Evolutionary conservation across 352 stramenopile genomes (phyloP).

Genomic region (Globisporangium sylvaticum): DNA sequence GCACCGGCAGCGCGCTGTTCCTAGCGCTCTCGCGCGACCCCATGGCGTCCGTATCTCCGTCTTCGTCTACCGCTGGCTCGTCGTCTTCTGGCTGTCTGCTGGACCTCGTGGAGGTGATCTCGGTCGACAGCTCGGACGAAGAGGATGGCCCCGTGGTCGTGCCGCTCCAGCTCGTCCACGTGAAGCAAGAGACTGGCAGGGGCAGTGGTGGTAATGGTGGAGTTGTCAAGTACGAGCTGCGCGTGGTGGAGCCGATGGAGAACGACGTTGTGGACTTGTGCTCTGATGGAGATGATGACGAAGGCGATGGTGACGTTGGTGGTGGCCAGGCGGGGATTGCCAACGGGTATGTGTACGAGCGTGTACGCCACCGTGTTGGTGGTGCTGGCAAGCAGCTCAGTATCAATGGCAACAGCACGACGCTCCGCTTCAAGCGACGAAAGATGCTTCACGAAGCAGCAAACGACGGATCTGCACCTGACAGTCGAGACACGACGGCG

Average conservation of each 20-base stretch:
- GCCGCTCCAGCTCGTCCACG: constrained; percentile 4
- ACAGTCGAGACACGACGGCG: background rate
- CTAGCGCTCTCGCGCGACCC: background rate
- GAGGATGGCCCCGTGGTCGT: background rate
- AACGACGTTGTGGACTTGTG: background rate
- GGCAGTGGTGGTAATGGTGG: background rate
- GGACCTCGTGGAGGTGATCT: constrained; percentile 12
- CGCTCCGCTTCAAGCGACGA: constrained; percentile 6
- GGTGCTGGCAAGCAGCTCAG: background rate
- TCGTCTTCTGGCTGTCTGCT: background rate
- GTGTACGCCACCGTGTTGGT: background rate
- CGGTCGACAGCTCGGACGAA: constrained; percentile 12
- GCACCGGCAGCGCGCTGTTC: background rate
- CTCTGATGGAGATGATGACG: background rate
- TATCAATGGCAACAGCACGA: background rate
- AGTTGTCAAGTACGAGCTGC: constrained; percentile 4
- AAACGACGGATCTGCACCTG: background rate
- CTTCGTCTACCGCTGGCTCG: background rate
- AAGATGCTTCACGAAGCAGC: background rate
- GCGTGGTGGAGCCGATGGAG: background rate
- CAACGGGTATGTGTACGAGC: background rate
- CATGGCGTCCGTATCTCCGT: background rate
- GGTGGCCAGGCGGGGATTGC: background rate
- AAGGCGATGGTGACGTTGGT: background rate
- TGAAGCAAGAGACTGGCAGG: background rate